Evolutionary conservation across 257 asterid genomes (phyloP).

Genomic region (Plantago ovata): DNA sequence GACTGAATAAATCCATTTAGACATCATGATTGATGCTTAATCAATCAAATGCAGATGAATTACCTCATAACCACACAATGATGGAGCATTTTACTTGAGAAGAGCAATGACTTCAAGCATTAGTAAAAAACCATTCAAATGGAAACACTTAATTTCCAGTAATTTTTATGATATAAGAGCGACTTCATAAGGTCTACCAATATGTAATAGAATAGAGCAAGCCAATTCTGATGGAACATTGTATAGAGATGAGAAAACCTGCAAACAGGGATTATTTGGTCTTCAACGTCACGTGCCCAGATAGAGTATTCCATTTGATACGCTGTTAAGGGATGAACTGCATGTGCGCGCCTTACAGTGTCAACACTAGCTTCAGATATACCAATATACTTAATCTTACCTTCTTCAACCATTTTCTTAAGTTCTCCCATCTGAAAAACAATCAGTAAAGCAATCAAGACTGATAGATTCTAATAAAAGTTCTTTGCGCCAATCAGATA

Average conservation of each 20-base stretch:
- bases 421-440: slow-evolving; percentile 35
- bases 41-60: too few relatives aligned
- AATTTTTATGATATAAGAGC: too few relatives aligned
- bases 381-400: slow-evolving; percentile 45
- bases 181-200: too few relatives aligned
- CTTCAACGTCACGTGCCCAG: slow-evolving; percentile 48
- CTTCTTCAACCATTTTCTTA: slow-evolving; percentile 49
- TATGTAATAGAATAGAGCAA: too few relatives aligned
- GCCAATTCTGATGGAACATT: background rate
- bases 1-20: too few relatives aligned
- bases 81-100: too few relatives aligned
- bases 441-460: background rate
- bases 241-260: slow-evolving; percentile 23
- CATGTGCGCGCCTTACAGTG: slow-evolving; percentile 49
- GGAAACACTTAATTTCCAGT: too few relatives aligned
- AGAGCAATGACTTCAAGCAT: too few relatives aligned
- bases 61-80: too few relatives aligned
- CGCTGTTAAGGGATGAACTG: slow-evolving; percentile 46
- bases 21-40: too few relatives aligned
- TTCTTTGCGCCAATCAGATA: background rate
- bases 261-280: slow-evolving; percentile 43
- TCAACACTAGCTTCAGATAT: slow-evolving; percentile 42
- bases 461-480: background rate
- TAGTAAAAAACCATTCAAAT: too few relatives aligned
- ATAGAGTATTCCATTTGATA: slow-evolving; percentile 44